These are phyloP conservation scores for Lophiostoma macrostomum DNA, from an alignment of 495 filamentous ascomycete genomes.

Conservation along the genomic window DNA sequence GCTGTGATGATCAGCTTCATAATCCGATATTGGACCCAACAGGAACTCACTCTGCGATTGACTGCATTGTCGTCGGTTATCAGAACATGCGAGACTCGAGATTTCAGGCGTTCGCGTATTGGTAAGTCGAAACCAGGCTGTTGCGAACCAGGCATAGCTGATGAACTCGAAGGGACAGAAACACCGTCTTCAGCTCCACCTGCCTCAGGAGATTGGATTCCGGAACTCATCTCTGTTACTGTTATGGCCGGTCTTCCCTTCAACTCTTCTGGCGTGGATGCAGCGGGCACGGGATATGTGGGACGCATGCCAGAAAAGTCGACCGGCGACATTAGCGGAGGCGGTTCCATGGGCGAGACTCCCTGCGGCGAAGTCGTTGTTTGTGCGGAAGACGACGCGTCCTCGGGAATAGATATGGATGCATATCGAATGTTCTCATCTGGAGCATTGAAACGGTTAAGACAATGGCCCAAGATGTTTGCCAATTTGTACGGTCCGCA, in stretches of 20 bases:
- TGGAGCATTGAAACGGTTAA: conserved; percentile 11
- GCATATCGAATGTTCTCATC: conserved; percentile 22
- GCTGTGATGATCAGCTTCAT: conserved; percentile 3
- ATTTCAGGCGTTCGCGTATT: background rate
- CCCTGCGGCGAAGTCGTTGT: background rate
- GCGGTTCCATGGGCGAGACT: no score
- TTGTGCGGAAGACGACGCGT: background rate
- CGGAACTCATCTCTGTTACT: no score
- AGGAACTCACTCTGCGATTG: conserved; percentile 11
- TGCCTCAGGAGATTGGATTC: background rate
- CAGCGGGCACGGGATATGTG: no score
- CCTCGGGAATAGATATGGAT: no score
- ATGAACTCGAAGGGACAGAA: no score
- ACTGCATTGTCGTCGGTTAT: conserved; percentile 29
- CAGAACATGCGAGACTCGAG: conserved; percentile 6
- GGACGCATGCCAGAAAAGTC: no score
- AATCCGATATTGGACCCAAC: background rate
- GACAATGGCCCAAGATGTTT: conserved; percentile 14
- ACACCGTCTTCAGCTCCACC: no score
- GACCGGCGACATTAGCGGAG: no score
- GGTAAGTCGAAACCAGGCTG: background rate
- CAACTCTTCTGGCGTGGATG: no score
- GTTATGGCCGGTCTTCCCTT: no score
- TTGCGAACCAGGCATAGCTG: no score
- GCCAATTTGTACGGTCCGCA: conserved; percentile 25